Evolutionary conservation across 768 basidiomycete genomes (phyloP).

Genomic region (Mycena latifolia): DNA sequence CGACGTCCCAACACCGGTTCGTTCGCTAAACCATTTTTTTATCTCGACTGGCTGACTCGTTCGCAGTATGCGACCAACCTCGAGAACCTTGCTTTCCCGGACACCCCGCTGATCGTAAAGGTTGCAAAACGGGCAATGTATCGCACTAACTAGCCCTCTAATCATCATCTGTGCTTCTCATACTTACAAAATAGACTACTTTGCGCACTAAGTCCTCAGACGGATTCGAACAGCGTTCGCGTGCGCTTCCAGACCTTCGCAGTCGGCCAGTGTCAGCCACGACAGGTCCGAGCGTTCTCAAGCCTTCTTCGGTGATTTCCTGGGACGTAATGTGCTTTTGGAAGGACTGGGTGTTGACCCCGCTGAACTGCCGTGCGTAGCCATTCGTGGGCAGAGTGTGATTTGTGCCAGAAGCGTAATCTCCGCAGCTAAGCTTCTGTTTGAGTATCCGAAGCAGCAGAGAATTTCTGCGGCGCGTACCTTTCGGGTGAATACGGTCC

Average conservation of each 20-base stretch:
- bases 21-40: slow-evolving; percentile 44
- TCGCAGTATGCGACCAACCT: slow-evolving; percentile 89
- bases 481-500: slow-evolving; percentile 97
- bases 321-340: slow-evolving; percentile 99
- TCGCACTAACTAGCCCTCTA: slow-evolving; percentile 76
- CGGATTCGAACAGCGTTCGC: slow-evolving; percentile 96
- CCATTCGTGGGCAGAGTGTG: slow-evolving; percentile 98
- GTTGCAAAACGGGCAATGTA: slow-evolving; percentile 95
- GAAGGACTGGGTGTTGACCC: slow-evolving; percentile 97
- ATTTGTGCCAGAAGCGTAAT: slow-evolving; percentile 99
- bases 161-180: slow-evolving; percentile 21
- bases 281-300: slow-evolving; percentile 84
- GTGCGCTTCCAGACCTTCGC: slow-evolving; percentile 95
- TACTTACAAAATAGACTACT: slow-evolving; percentile 34
- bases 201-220: slow-evolving; percentile 47
- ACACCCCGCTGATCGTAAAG: slow-evolving; percentile 90
- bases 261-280: slow-evolving; percentile 93
- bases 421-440: slow-evolving; percentile 80
- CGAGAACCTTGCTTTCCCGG: slow-evolving; percentile 94
- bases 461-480: slow-evolving; percentile 56
- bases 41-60: slow-evolving; percentile 15
- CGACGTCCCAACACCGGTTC: slow-evolving; percentile 95
- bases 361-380: slow-evolving; percentile 97
- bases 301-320: slow-evolving; percentile 84
- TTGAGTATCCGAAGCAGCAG: slow-evolving; percentile 11